Evolutionary conservation across 192 early-diverging fungal genomes (phyloP), one percentile per base, ranked within the genome.

Genomic region (Entomortierella lignicola): DNA sequence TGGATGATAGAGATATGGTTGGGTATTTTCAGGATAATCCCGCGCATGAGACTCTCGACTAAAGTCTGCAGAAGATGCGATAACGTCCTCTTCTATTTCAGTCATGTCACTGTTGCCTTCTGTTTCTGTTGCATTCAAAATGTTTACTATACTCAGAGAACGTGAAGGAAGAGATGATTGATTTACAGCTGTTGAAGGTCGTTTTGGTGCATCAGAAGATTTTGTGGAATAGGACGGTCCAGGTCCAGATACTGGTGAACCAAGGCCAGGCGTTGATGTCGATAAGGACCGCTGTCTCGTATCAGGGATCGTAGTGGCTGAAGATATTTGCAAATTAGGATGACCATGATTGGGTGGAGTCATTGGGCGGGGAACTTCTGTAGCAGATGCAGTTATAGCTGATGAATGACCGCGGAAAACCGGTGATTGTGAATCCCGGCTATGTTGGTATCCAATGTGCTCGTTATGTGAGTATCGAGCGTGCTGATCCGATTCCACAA

Each of bases 131-230:
- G n/a, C 43, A 15, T 79, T 79, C 21, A 79, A 55, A 41, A 79
- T 63, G 21, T 79, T 79, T 29, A 65, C 66, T n/a, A 79, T 10
- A 32, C 74, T 77, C 21, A 69, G 63, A 5, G 75, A 65, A 5
- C 68, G 60, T 21, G 66, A 48, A 13, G 66, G 55, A 12, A 54
- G 53, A 0, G 66, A 65, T 32, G 67, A 12, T 18, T 43, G 64
- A 8, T 41, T 61, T 26, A 43, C 39, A 31, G 73, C 27, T 32
- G 54, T 20, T 20, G 47, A 15, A n/a, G 25, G 44, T 43, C 56
- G 39, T 21, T 29, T 51, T 29, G 39, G 60, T 12, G 55, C 32
- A 26, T 51, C 34, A 23, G 56, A 37, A 27, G 37, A 20, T 23
- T 41, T 61, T 26, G 37, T 26, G 10, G 71, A 25, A 39, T 63